phyloP scores from a whole-genome alignment of 2,329 filamentous ascomycete species.

The Alternaria brassicae region DNA sequence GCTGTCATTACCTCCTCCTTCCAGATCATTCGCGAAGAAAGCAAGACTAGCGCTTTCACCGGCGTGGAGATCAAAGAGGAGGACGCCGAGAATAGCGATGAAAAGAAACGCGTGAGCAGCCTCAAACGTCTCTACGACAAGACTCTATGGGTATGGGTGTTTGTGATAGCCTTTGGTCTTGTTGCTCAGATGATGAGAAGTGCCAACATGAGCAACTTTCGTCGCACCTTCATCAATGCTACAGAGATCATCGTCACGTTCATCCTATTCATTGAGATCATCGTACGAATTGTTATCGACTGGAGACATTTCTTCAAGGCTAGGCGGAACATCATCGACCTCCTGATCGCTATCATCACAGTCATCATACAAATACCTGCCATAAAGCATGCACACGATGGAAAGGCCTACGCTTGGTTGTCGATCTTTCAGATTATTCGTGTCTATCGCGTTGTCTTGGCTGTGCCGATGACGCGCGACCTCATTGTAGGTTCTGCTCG shows the following conservation, averaged over 20 bases:
- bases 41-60: slow-evolving; percentile 91
- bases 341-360: slow-evolving; percentile 80
- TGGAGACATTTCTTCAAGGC: slow-evolving; percentile 81
- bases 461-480: slow-evolving; percentile 83
- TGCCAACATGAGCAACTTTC: slow-evolving; percentile 71
- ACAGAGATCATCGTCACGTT: slow-evolving; percentile 80
- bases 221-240: slow-evolving; percentile 69
- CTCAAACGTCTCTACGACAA: slow-evolving; percentile 78
- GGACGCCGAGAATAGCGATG: slow-evolving; percentile 33
- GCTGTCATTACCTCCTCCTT: slow-evolving; percentile 99
- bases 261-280: slow-evolving; percentile 80
- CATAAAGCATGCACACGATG: slow-evolving; percentile 69
- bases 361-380: slow-evolving; percentile 83
- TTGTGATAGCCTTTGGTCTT: slow-evolving; percentile 81
- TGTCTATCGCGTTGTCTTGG: slow-evolving; percentile 89
- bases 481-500: slow-evolving; percentile 67
- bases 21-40: slow-evolving; percentile 96
- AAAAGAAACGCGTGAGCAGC: slow-evolving; percentile 54
- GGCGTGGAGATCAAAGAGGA: slow-evolving; percentile 65
- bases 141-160: slow-evolving; percentile 78
- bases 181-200: slow-evolving; percentile 79
- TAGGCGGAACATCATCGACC: slow-evolving; percentile 79
- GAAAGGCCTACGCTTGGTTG: slow-evolving; percentile 81
- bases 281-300: slow-evolving; percentile 77
- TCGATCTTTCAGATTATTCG: slow-evolving; percentile 92